phyloP scores from a whole-genome alignment of 2,329 filamentous ascomycete genomes.

The Aspergillus sclerotialis region DNA sequence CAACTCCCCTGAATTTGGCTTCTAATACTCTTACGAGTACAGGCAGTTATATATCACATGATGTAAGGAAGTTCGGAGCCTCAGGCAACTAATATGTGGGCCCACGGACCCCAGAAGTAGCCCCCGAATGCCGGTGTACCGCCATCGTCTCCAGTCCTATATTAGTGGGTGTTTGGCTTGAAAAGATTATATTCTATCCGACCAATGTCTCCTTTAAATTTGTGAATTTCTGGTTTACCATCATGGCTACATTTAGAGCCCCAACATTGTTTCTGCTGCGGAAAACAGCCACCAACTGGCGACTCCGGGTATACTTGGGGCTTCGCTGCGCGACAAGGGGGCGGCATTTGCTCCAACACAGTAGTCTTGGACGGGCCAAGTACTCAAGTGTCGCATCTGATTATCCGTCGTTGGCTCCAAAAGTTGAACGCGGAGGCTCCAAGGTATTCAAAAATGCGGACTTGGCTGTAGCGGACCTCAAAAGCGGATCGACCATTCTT shows the following conservation, averaged over 20 bases:
- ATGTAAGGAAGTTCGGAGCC: neutral
- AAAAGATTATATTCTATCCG: neutral
- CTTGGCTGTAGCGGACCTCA: slow-evolving; percentile 62
- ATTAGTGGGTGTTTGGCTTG: slow-evolving; percentile 4
- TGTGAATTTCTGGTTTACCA: neutral
- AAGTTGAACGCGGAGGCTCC: slow-evolving; percentile 24
- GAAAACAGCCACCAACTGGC: slow-evolving; percentile 15
- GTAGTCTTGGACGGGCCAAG: slow-evolving; percentile 2
- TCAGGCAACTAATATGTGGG: slow-evolving; percentile 1
- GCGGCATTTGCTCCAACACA: slow-evolving; percentile 7
- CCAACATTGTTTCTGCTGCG: slow-evolving; percentile 17
- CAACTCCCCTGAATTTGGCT: slow-evolving; percentile 19
- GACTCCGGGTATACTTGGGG: slow-evolving; percentile 13
- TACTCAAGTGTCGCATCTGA: slow-evolving; percentile 16
- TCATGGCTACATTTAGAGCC: slow-evolving; percentile 21
- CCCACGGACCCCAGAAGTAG: slow-evolving; percentile 23
- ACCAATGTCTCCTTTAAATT: slow-evolving; percentile 2
- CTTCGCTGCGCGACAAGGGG: slow-evolving; percentile 9
- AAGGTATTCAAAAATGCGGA: slow-evolving; percentile 47
- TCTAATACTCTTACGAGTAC: too few relatives aligned
- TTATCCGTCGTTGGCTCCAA: slow-evolving; percentile 15
- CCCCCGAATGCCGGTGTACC: slow-evolving; percentile 13
- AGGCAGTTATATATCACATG: too few relatives aligned
- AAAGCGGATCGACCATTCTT: slow-evolving; percentile 63
- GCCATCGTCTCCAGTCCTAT: slow-evolving; percentile 10